Percentiles rank a stretch among this genome's conserved stretches.
phyloP scores from a whole-genome alignment of 108 stramenopile genomes.

The Aurantiochytrium sp. region DNA sequence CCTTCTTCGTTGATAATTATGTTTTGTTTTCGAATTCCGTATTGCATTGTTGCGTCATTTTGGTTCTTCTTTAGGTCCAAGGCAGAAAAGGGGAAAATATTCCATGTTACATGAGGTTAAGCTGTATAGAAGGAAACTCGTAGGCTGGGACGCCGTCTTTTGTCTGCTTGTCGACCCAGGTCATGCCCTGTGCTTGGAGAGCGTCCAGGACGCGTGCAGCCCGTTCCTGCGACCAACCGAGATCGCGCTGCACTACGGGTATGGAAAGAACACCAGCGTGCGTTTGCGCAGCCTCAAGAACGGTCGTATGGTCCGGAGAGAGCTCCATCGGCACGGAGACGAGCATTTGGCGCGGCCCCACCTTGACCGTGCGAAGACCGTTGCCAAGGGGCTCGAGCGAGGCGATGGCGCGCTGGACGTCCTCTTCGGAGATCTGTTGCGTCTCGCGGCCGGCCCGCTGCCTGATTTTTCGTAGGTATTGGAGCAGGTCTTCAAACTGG shows the following conservation, averaged over 20 bases:
- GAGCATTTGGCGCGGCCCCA: background rate
- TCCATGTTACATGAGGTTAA: background rate
- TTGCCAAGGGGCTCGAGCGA: conserved; percentile 10
- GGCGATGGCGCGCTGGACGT: background rate
- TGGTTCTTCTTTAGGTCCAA: no score
- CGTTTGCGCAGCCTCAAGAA: background rate
- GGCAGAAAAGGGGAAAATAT: no score
- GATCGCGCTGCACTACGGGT: background rate
- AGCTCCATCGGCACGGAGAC: conserved; percentile 13
- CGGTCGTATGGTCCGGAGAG: background rate
- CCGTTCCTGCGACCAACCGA: background rate
- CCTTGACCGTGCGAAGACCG: background rate
- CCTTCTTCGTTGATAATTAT: background rate
- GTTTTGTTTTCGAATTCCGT: background rate
- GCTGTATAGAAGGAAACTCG: background rate
- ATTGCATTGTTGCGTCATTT: no score
- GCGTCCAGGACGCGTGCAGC: background rate
- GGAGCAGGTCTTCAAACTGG: conserved; percentile 18
- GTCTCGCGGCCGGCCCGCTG: background rate
- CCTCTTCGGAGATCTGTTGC: background rate
- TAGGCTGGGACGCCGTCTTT: background rate
- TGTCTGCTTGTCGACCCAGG: background rate
- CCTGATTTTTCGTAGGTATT: background rate
- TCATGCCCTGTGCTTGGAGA: background rate
- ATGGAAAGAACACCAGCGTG: background rate